A percentile compares a stretch with the other conserved stretches of the same genome.
phyloP scores from a whole-genome alignment of 2,329 filamentous ascomycete genomes.

The Aureobasidium vineae region DNA sequence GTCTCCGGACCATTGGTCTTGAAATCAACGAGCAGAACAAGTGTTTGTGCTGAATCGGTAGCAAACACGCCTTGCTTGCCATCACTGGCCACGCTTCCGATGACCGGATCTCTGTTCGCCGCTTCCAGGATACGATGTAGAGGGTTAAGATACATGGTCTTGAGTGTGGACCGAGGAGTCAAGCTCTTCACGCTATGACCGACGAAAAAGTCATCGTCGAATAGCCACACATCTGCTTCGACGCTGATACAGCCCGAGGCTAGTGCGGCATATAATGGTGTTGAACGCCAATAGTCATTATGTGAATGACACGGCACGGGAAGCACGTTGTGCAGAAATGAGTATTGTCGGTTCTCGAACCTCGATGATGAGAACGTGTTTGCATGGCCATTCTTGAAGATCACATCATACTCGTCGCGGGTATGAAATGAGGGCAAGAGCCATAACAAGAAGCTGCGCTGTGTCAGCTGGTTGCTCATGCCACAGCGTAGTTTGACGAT shows the following conservation, averaged over 20 bases:
- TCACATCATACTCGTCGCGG: not conserved
- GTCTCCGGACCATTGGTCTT: slow-evolving; percentile 41
- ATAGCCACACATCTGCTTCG: slow-evolving; percentile 58
- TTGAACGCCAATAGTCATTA: slow-evolving; percentile 58
- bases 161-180: slow-evolving; percentile 49
- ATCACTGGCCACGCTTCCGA: not conserved
- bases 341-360: not conserved
- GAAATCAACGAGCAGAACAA: slow-evolving; percentile 56
- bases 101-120: not conserved
- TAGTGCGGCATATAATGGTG: slow-evolving; percentile 57
- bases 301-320: slow-evolving; percentile 56
- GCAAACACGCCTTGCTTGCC: slow-evolving; percentile 52
- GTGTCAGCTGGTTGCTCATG: not conserved
- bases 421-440: not conserved
- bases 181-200: slow-evolving; percentile 53
- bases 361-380: not conserved
- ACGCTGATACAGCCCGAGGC: slow-evolving; percentile 55
- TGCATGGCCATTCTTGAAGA: slow-evolving; percentile 32
- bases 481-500: not conserved
- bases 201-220: slow-evolving; percentile 52
- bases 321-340: not conserved
- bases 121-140: slow-evolving; percentile 33
- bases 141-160: slow-evolving; percentile 54
- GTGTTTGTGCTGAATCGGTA: slow-evolving; percentile 48
- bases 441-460: not conserved